Evolutionary conservation across 306 rosid species (phyloP).

Genomic region (Castanea sativa): DNA sequence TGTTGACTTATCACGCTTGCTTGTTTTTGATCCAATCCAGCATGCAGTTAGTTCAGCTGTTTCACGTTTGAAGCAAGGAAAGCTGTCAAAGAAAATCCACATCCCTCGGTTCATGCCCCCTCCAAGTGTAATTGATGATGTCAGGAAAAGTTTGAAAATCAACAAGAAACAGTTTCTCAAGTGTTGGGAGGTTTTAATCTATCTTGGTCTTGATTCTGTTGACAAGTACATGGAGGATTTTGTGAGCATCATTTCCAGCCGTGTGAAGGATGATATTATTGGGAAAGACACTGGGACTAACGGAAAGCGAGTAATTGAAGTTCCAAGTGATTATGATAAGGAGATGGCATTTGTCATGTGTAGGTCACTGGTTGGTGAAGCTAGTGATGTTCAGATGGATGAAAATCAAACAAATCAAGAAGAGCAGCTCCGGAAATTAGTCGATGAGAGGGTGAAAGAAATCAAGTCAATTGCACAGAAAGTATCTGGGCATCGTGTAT

Average conservation of each 20-base stretch:
- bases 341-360: conserved; percentile 80
- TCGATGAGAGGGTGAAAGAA: conserved; percentile 64
- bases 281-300: conserved; percentile 70
- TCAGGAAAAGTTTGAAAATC: conserved; percentile 63
- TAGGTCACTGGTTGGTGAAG: conserved; percentile 47
- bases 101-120: conserved; percentile 62
- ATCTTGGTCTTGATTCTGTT: conserved; percentile 57
- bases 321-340: conserved; percentile 41
- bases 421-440: conserved; percentile 72
- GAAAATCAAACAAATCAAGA: conserved; percentile 61
- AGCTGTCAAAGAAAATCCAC: conserved; percentile 63
- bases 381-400: conserved; percentile 45
- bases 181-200: conserved; percentile 92
- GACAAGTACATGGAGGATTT: conserved; percentile 70
- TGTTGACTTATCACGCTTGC: conserved; percentile 64
- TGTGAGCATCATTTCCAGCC: conserved; percentile 53
- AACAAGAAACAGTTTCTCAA: conserved; percentile 80
- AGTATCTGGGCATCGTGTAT: conserved; percentile 35
- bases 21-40: conserved; percentile 50
- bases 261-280: conserved; percentile 69
- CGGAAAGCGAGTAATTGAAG: conserved; percentile 69
- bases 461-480: conserved; percentile 71
- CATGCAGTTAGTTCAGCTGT: conserved; percentile 49
- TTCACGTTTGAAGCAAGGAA: conserved; percentile 59
- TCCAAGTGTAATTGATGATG: conserved; percentile 49